Conservation (phyloP, 768 basidiomycete genomes). For the Pleurotus salmoneostramineus region DNA sequence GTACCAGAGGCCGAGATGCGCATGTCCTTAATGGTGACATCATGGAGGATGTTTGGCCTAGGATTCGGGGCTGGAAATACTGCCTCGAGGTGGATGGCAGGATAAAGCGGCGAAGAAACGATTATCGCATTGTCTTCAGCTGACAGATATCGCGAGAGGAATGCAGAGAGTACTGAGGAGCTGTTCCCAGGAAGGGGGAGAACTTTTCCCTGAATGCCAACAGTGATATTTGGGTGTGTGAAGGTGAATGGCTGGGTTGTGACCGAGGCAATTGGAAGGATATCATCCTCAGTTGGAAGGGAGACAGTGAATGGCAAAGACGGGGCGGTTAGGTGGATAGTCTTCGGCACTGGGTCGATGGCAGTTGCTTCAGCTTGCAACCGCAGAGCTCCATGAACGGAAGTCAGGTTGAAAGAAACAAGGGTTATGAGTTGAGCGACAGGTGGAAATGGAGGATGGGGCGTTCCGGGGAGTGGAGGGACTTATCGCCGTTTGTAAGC, state of each 20-base stretch:
- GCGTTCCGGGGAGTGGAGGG: constrained; percentile 62
- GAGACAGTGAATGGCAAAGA: constrained; percentile 60
- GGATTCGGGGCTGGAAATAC: constrained; percentile 66
- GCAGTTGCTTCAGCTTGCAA: constrained; percentile 53
- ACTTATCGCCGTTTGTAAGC: constrained; percentile 34
- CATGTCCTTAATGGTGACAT: constrained; percentile 78
- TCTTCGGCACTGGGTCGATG: constrained; percentile 51
- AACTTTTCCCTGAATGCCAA: constrained; percentile 52
- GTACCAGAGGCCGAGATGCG: constrained; percentile 37
- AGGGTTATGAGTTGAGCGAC: constrained; percentile 59
- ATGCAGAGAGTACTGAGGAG: constrained; percentile 47
- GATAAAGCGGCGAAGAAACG: constrained; percentile 53
- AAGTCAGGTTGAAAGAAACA: constrained; percentile 45
- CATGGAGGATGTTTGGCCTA: constrained; percentile 59
- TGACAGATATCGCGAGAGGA: constrained; percentile 64
- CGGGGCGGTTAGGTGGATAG: constrained; percentile 48
- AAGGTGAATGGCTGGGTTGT: constrained; percentile 52
- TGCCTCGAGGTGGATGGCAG: constrained; percentile 39
- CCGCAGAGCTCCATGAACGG: constrained; percentile 25
- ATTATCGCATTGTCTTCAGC: constrained; percentile 51
- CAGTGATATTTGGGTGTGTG: constrained; percentile 65
- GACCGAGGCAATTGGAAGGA: constrained; percentile 51
- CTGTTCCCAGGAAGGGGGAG: constrained; percentile 42
- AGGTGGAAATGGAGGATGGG: constrained; percentile 55
- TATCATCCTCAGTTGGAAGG: constrained; percentile 29